Evolutionary conservation across 208 protist species (phyloP).

Genomic region (Acanthamoeba rhysodes): DNA sequence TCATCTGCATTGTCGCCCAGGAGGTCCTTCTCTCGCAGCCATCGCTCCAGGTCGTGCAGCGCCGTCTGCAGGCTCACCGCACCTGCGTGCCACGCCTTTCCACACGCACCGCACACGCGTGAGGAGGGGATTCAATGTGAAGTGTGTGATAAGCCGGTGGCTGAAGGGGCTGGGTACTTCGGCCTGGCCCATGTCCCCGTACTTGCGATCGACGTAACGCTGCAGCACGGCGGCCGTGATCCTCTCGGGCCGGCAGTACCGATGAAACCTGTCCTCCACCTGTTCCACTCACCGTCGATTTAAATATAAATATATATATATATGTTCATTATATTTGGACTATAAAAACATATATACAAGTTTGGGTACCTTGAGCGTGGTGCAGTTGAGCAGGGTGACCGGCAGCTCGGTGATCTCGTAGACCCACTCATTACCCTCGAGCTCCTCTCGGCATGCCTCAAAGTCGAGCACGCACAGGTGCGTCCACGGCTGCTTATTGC

Average conservation of each 20-base stretch:
- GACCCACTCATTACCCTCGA: neutral
- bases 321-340: no score
- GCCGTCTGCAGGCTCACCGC: neutral
- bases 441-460: neutral
- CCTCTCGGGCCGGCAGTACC: neutral
- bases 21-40: neutral
- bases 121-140: no score
- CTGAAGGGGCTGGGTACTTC: neutral
- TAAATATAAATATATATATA: no score
- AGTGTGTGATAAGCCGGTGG: no score
- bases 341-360: no score
- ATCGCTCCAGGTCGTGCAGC: neutral
- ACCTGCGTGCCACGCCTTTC: neutral
- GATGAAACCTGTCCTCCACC: slow-evolving; percentile 20
- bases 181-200: neutral
- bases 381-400: slow-evolving; percentile 35
- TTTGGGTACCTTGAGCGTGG: neutral
- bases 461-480: slow-evolving; percentile 42
- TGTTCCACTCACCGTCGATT: no score
- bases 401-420: slow-evolving; percentile 21
- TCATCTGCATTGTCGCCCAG: neutral
- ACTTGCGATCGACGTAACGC: neutral
- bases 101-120: no score
- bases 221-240: neutral
- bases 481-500: neutral